Evolutionary conservation across 805 yeast genomes (phyloP), one percentile per base, ranked within the genome.

Genomic region (Kuraishia ogatae): DNA sequence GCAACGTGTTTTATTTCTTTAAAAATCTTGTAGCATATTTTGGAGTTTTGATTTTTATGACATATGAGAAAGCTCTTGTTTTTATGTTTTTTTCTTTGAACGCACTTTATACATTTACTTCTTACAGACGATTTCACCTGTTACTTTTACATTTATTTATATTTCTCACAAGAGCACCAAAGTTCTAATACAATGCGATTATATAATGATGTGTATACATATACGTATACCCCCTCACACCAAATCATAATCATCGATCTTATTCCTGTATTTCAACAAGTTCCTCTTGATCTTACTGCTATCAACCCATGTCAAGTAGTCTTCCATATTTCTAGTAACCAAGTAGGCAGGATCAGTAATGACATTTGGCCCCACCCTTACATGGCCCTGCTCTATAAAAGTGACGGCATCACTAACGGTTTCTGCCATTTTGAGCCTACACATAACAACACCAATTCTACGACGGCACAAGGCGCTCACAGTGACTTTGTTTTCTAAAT

Each of bases 221-320:
- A n/a, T n/a, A n/a, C n/a, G n/a, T n/a, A n/a, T n/a, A n/a, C n/a
- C n/a, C n/a, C n/a, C 13, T 19, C 19, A 47, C 49, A 47, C 49
- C 49, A 49, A 28, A 5, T 49, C 28, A 19, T 23, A 82, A 66
- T 82, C 86, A 66, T 82, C 87, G 58, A 81, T 74, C 64, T 77
- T 75, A 68, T 93, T 92, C 72, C 89, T 87, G 76, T 87, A 94
- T 72, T 87, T 87, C 72, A 92, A 83, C 57, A 93, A 82, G 61
- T 89, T 90, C 64, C 87, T 80, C 77, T 88, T 92, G 71, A 96
- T 92, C 85, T 94, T 96, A 61, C 96, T 86, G 48, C 85, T 80
- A 65, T 94, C 97, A n/a, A 89, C 94, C 99, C 99, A 94, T 2
- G 99, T 94, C 62, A 94, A 78, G 69, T 90, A 94, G 69, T 94